Evolutionary conservation across 2,329 filamentous ascomycete species (phyloP).

Genomic region (Madurella mycetomatis): DNA sequence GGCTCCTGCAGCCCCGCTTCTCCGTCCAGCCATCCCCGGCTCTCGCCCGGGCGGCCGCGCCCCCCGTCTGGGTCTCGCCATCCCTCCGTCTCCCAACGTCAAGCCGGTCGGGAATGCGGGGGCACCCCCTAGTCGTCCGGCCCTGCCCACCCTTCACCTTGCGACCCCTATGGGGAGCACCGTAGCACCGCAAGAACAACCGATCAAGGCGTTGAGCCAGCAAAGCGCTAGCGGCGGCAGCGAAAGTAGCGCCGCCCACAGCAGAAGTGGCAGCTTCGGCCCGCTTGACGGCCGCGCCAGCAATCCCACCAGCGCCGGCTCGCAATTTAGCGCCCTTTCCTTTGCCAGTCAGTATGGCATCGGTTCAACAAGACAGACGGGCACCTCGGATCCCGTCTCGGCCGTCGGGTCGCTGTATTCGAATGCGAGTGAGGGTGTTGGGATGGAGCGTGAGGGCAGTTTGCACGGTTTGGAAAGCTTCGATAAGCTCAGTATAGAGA

Average conservation of each 20-base stretch:
- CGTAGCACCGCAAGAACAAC: slow-evolving; percentile 65
- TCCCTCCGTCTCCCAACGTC: slow-evolving; percentile 78
- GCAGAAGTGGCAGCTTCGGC: slow-evolving; percentile 78
- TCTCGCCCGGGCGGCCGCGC: slow-evolving; percentile 59
- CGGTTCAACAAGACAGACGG: slow-evolving; percentile 58
- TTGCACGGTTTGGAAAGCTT: slow-evolving; percentile 72
- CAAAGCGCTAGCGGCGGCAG: slow-evolving; percentile 70
- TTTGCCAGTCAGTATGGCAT: slow-evolving; percentile 72
- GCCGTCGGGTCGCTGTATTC: slow-evolving; percentile 83
- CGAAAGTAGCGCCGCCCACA: slow-evolving; percentile 74
- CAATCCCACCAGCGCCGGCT: slow-evolving; percentile 82
- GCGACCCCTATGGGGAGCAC: slow-evolving; percentile 81
- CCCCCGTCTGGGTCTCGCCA: slow-evolving; percentile 80
- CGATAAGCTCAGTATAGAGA: slow-evolving; percentile 76
- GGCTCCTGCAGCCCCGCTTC: slow-evolving; percentile 64
- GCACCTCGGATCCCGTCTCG: slow-evolving; percentile 76
- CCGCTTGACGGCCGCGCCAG: slow-evolving; percentile 69
- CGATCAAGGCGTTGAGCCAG: slow-evolving; percentile 47
- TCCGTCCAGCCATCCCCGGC: slow-evolving; percentile 77
- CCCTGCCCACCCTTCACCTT: slow-evolving; percentile 74
- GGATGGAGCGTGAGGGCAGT: slow-evolving; percentile 81
- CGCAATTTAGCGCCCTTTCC: slow-evolving; percentile 76
- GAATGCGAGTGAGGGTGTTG: slow-evolving; percentile 63
- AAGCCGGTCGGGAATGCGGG: slow-evolving; percentile 64
- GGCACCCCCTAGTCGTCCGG: slow-evolving; percentile 48